These are phyloP conservation scores for Pleurotus sapidus DNA, from an alignment of 768 basidiomycete species.

Conservation along the genomic window DNA sequence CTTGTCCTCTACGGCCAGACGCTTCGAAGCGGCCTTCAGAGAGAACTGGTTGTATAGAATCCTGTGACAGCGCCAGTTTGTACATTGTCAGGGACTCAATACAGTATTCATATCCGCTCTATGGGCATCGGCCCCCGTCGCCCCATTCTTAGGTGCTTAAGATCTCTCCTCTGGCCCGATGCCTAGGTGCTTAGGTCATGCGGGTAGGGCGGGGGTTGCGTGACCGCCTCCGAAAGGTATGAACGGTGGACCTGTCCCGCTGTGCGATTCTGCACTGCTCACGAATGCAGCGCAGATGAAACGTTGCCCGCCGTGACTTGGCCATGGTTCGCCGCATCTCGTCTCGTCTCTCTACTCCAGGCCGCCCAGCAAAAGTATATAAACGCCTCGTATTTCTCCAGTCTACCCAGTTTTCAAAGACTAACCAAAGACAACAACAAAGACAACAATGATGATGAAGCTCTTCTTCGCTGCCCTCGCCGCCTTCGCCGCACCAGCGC, in stretches of 20 bases:
- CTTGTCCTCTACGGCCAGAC: slow-evolving; percentile 45
- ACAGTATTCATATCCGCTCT: too few relatives aligned
- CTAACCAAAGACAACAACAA: background rate
- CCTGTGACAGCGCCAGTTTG: slow-evolving; percentile 14
- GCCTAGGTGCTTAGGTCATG: too few relatives aligned
- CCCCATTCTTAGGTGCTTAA: too few relatives aligned
- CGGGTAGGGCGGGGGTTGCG: too few relatives aligned
- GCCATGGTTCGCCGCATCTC: background rate
- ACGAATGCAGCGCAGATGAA: background rate
- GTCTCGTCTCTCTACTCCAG: too few relatives aligned
- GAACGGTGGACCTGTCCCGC: slow-evolving; percentile 5
- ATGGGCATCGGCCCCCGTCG: too few relatives aligned
- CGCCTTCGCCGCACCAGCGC: slow-evolving; percentile 18
- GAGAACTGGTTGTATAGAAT: slow-evolving; percentile 45
- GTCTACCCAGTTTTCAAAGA: background rate
- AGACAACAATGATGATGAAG: slow-evolving; percentile 9
- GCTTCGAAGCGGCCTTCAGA: slow-evolving; percentile 51
- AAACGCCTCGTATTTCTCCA: background rate
- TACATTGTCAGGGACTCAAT: too few relatives aligned
- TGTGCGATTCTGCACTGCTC: background rate
- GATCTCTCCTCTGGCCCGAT: too few relatives aligned
- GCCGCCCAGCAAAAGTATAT: background rate
- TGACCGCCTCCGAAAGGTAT: background rate
- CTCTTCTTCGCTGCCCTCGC: slow-evolving; percentile 21
- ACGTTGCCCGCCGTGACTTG: background rate